Conservation (phyloP, 352 stramenopile genomes). For the Pythium sp. region DNA sequence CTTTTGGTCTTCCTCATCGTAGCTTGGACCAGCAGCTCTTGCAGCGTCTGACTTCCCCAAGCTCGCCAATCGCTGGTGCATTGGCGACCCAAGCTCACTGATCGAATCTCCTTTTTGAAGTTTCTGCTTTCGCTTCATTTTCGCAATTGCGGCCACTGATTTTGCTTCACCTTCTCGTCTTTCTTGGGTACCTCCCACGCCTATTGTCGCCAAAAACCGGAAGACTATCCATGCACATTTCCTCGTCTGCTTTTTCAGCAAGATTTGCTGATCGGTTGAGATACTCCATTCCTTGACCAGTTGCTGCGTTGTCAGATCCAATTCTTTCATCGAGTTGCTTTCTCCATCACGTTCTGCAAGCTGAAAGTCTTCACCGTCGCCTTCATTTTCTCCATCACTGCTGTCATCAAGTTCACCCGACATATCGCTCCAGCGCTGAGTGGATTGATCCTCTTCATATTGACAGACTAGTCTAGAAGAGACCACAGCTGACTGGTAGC, state of each 20-base stretch:
- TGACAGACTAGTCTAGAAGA: constrained; percentile 43
- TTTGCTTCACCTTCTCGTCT: constrained; percentile 70
- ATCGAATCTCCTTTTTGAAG: constrained; percentile 37
- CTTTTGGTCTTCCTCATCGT: constrained; percentile 53
- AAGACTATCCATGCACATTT: constrained; percentile 82
- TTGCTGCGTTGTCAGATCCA: constrained; percentile 6
- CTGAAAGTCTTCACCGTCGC: constrained; percentile 22
- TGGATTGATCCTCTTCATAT: constrained; percentile 33
- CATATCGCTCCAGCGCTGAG: constrained; percentile 26
- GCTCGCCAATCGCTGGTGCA: constrained; percentile 13
- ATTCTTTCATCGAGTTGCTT: neutral
- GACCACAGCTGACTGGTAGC: constrained; percentile 25
- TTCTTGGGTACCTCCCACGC: constrained; percentile 68
- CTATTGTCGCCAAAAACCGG: constrained; percentile 67
- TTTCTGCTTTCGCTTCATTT: constrained; percentile 67
- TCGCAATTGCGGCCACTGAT: constrained; percentile 60
- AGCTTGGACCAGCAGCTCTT: constrained; percentile 26
- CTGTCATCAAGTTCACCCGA: constrained; percentile 33
- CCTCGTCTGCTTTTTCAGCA: constrained; percentile 68
- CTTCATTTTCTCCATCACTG: constrained; percentile 12
- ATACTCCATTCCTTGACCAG: constrained; percentile 43
- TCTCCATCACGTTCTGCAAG: neutral
- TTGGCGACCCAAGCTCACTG: constrained; percentile 20
- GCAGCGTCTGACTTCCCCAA: constrained; percentile 21
- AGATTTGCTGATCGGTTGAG: constrained; percentile 64